Conservation (phyloP, 1,139 yeast species). For the Sugiyamaella pinicola region DNA sequence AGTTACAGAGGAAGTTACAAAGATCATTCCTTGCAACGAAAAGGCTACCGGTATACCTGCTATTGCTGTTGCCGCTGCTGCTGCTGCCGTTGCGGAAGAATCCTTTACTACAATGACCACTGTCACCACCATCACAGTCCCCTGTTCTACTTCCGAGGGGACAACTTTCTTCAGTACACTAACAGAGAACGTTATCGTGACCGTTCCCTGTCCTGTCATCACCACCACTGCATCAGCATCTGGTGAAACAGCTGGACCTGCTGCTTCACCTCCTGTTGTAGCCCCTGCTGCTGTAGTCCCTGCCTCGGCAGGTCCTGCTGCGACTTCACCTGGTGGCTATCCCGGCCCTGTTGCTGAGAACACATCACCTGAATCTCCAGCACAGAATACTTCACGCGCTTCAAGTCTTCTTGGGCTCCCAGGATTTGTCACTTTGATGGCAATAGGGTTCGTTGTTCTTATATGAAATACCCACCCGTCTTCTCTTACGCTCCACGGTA, state of each 20-base stretch:
- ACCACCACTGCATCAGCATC: neutral
- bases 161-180: conserved; percentile 12
- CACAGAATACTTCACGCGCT: conserved; percentile 14
- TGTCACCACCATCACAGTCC: conserved; percentile 14
- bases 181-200: conserved; percentile 15
- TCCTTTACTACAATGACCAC: conserved; percentile 11
- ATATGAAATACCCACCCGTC: no score
- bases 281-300: no score
- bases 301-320: conserved; percentile 13
- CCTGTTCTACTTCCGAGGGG: conserved; percentile 10
- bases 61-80: no score
- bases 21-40: conserved; percentile 12
- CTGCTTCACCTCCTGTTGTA: neutral
- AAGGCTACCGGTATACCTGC: conserved; percentile 1
- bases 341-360: conserved; percentile 1
- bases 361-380: conserved; percentile 4
- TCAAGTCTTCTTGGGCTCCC: conserved; percentile 5
- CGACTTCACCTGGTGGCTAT: conserved; percentile 3
- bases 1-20: conserved; percentile 16
- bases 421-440: conserved; percentile 1
- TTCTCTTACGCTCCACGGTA: no score
- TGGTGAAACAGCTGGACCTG: neutral
- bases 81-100: conserved; percentile 3
- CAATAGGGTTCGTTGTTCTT: conserved; percentile 4
- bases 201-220: conserved; percentile 12